Evolutionary conservation across 352 stramenopile genomes (phyloP).

Genomic region (Pythium brassicae): DNA sequence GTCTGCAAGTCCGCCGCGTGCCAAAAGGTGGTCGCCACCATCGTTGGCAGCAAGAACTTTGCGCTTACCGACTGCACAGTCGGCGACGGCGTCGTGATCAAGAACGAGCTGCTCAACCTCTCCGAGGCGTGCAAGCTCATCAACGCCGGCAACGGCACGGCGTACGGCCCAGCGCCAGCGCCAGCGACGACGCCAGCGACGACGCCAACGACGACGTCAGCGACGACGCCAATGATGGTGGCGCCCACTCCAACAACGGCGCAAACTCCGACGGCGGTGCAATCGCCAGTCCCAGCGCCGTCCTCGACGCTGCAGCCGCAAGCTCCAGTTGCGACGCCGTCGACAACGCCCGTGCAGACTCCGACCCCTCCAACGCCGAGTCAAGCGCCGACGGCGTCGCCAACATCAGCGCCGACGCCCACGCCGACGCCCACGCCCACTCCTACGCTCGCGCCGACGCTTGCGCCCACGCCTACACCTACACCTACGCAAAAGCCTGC

Average conservation of each 20-base stretch:
- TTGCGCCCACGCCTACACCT: not conserved
- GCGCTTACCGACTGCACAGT: slow-evolving; percentile 53
- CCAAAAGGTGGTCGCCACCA: slow-evolving; percentile 34
- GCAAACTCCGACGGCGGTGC: not conserved
- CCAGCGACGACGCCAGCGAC: slow-evolving; percentile 8
- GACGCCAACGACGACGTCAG: not conserved
- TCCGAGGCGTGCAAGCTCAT: slow-evolving; percentile 35
- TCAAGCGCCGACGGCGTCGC: not conserved
- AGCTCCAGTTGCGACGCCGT: not conserved
- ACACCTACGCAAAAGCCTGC: not conserved
- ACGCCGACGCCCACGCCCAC: not conserved
- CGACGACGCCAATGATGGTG: slow-evolving; percentile 1
- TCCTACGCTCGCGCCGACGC: not conserved
- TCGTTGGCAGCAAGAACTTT: slow-evolving; percentile 44
- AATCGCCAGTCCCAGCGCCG: slow-evolving; percentile 1
- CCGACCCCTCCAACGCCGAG: not conserved
- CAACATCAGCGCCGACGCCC: not conserved
- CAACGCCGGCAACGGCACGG: slow-evolving; percentile 7
- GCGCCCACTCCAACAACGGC: slow-evolving; percentile 3
- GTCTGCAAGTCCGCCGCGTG: slow-evolving; percentile 40
- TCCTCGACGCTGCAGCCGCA: slow-evolving; percentile 2
- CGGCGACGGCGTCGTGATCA: slow-evolving; percentile 41
- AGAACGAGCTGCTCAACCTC: slow-evolving; percentile 40
- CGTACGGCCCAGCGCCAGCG: slow-evolving; percentile 4
- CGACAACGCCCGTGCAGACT: not conserved